Conservation (phyloP, 2,329 filamentous ascomycete species). For the Cercospora berteroae region DNA sequence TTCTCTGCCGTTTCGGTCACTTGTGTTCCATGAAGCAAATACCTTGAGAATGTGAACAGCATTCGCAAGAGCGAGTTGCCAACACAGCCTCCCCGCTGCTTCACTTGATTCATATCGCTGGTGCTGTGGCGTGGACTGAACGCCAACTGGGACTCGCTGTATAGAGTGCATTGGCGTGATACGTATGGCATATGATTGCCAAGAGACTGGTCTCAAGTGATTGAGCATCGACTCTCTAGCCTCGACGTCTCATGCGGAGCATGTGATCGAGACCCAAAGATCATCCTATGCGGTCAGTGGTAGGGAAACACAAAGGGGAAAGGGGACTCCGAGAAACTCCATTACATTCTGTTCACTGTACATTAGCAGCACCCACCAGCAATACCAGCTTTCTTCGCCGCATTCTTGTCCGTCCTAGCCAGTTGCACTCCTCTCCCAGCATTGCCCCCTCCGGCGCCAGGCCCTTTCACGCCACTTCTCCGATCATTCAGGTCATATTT, state of each 20-base stretch:
- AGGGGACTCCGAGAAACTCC: neutral
- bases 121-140: no score
- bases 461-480: constrained; percentile 82
- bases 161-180: neutral
- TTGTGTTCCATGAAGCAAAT: neutral
- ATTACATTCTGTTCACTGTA: neutral
- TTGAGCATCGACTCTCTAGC: no score
- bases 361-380: constrained; percentile 31
- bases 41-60: neutral
- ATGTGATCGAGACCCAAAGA: neutral
- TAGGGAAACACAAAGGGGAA: neutral
- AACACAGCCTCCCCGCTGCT: neutral
- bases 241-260: neutral
- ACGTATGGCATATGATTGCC: neutral
- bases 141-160: no score
- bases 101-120: neutral
- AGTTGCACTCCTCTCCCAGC: constrained; percentile 45
- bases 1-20: neutral
- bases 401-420: constrained; percentile 42
- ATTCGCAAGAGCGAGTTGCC: neutral
- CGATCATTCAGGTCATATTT: constrained; percentile 93
- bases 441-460: constrained; percentile 50
- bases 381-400: constrained; percentile 33
- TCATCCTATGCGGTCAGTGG: neutral
- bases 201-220: no score